phyloP scores from a whole-genome alignment of 495 filamentous ascomycete genomes.

The Neurospora sp. region DNA sequence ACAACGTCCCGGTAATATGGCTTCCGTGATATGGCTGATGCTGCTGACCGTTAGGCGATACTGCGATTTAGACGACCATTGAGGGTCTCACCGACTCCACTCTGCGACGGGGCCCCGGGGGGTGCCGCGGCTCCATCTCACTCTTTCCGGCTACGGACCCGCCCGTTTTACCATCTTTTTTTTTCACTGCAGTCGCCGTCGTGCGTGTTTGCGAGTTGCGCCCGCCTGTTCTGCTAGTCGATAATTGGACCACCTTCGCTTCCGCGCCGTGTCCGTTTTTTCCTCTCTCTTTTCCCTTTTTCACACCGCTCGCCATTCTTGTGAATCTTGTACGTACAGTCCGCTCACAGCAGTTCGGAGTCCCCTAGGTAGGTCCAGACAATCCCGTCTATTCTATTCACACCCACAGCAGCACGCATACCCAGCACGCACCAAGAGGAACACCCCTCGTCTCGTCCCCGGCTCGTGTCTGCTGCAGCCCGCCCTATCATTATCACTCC shows the following conservation, averaged over 20 bases:
- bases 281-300: constrained; percentile 14
- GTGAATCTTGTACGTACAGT: neutral
- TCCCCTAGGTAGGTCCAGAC: neutral
- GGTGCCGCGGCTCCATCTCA: constrained; percentile 7
- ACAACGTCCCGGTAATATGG: neutral
- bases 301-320: neutral
- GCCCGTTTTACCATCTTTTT: constrained; percentile 11
- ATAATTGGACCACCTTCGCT: constrained; percentile 3
- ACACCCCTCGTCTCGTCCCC: constrained; percentile 11
- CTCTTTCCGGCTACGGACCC: constrained; percentile 14
- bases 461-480: constrained; percentile 7
- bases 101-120: neutral
- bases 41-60: neutral
- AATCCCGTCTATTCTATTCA: neutral
- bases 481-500: neutral
- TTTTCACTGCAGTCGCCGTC: constrained; percentile 6
- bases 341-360: neutral
- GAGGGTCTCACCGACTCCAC: constrained; percentile 19
- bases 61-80: neutral
- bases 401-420: neutral
- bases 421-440: constrained; percentile 6
- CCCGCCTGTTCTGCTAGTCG: neutral
- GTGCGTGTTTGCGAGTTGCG: neutral
- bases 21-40: neutral
- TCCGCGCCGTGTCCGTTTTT: constrained; percentile 10